Conservation (phyloP, 1,284 basidiomycete genomes). For the Paramarasmius palmivorus region DNA sequence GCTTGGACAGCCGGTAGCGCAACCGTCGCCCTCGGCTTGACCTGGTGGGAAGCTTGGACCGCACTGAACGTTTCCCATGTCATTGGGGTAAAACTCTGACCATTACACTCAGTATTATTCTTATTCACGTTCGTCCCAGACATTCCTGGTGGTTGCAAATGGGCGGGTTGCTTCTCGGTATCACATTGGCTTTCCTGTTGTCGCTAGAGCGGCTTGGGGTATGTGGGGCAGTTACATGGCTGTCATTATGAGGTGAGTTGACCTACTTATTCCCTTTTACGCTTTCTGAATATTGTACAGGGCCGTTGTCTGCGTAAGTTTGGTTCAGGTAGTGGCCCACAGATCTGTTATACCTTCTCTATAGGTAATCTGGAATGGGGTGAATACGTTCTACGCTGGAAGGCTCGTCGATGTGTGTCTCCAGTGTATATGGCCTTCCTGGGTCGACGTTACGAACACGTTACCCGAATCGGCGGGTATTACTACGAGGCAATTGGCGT, state of each 20-base stretch:
- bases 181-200: conserved; percentile 17
- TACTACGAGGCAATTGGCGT: conserved; percentile 18
- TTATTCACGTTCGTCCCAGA: conserved; percentile 11
- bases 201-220: conserved; percentile 15
- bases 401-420: conserved; percentile 19
- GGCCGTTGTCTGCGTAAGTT: conserved; percentile 23
- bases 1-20: conserved; percentile 16
- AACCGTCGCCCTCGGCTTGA: conserved; percentile 11
- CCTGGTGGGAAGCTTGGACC: conserved; percentile 18
- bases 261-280: background rate
- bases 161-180: conserved; percentile 17
- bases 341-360: too few relatives aligned
- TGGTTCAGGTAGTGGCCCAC: too few relatives aligned
- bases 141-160: conserved; percentile 16
- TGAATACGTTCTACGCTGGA: conserved; percentile 25
- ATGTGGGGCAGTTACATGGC: conserved; percentile 27
- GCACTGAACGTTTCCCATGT: conserved; percentile 16
- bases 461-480: conserved; percentile 21
- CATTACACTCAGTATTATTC: background rate
- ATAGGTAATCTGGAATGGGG: conserved; percentile 26
- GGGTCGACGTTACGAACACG: conserved; percentile 21
- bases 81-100: conserved; percentile 9
- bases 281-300: background rate
- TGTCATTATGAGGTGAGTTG: conserved; percentile 18
- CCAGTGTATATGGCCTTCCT: conserved; percentile 22